Percentiles rank a stretch among this genome's conserved stretches.
These are phyloP conservation scores for Uronychia binucleata DNA, from an alignment of 73 alveolate species.

Conservation along the genomic window DNA sequence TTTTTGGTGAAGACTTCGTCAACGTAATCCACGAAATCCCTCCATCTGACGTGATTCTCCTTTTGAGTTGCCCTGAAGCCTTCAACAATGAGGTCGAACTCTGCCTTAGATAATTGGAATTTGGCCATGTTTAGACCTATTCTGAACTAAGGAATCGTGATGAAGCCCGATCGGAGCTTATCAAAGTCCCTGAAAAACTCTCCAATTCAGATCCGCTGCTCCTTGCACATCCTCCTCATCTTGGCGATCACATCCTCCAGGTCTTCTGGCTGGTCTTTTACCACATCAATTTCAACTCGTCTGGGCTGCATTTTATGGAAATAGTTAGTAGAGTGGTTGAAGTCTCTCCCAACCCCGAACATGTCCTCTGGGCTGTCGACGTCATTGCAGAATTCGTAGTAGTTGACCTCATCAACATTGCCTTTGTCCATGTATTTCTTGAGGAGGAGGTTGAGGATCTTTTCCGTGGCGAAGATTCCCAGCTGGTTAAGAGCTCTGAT, in stretches of 20 bases:
- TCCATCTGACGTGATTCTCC: conserved; percentile 81
- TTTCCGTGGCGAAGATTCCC: conserved; percentile 74
- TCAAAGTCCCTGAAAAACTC: conserved; percentile 97
- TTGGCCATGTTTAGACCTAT: conserved; percentile 94
- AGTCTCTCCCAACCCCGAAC: conserved; percentile 75
- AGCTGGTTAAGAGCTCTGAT: conserved; percentile 82
- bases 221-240: conserved; percentile 78
- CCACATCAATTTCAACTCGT: conserved; percentile 55
- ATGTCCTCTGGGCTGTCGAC: conserved; percentile 88
- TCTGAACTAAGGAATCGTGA: conserved; percentile 86
- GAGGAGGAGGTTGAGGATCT: conserved; percentile 62
- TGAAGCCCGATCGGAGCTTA: conserved; percentile 90
- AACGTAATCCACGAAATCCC: conserved; percentile 86
- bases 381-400: conserved; percentile 86
- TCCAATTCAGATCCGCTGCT: conserved; percentile 80
- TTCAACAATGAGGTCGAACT: conserved; percentile 72
- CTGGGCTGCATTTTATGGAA: conserved; percentile 61
- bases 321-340: conserved; percentile 57
- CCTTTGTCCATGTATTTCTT: conserved; percentile 91
- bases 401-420: conserved; percentile 90
- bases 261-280: conserved; percentile 79
- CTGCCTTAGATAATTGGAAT: conserved; percentile 82
- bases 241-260: conserved; percentile 89
- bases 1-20: conserved; percentile 91
- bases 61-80: conserved; percentile 70